Conservation (phyloP, 192 early-diverging fungal species). For the Coemansia sp. region DNA sequence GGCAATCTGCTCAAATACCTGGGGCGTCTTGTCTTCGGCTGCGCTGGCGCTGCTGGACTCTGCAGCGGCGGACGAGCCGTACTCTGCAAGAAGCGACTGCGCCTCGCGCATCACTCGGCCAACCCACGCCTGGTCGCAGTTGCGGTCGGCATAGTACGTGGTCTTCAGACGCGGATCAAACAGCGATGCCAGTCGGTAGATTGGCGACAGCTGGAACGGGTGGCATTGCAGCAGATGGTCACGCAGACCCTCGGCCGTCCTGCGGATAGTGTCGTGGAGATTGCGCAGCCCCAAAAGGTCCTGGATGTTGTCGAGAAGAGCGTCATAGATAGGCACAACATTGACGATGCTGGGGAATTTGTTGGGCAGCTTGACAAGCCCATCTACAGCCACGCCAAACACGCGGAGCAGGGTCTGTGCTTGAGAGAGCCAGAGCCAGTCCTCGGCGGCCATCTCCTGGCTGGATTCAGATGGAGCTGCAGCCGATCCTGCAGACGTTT, state of each 20-base stretch:
- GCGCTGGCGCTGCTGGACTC: not conserved
- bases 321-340: slow-evolving; percentile 48
- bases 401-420: slow-evolving; percentile 34
- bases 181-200: slow-evolving; percentile 50
- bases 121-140: slow-evolving; percentile 36
- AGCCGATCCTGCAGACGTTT: not conserved
- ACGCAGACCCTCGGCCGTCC: slow-evolving; percentile 30
- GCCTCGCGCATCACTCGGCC: slow-evolving; percentile 44
- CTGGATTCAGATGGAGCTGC: not conserved
- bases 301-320: slow-evolving; percentile 32
- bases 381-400: slow-evolving; percentile 17
- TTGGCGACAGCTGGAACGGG: slow-evolving; percentile 54
- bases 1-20: slow-evolving; percentile 14
- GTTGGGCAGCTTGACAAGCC: slow-evolving; percentile 14
- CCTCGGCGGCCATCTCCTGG: slow-evolving; percentile 20
- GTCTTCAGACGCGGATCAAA: slow-evolving; percentile 52
- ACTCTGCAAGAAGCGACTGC: slow-evolving; percentile 28
- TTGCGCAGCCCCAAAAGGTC: slow-evolving; percentile 24
- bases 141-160: slow-evolving; percentile 43
- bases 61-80: slow-evolving; percentile 12
- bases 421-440: slow-evolving; percentile 52
- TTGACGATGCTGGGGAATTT: slow-evolving; percentile 47
- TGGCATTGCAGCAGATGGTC: slow-evolving; percentile 48
- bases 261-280: slow-evolving; percentile 30
- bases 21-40: slow-evolving; percentile 10